Conservation (phyloP, 1,284 basidiomycete genomes). For the Blastosporella zonata region DNA sequence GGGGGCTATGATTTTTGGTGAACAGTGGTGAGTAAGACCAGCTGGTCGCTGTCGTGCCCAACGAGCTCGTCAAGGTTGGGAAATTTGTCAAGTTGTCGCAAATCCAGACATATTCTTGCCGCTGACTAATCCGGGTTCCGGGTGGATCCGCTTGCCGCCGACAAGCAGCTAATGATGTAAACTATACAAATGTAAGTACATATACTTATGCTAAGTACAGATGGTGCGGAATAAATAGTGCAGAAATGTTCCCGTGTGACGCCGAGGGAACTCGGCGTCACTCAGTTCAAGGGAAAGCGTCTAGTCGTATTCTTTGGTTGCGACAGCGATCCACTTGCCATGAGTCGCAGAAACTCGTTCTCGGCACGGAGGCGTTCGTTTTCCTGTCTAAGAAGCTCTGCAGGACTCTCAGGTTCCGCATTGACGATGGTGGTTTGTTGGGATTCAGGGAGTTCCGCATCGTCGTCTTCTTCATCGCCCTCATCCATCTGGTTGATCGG, state of each 20-base stretch:
- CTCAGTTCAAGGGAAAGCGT: not conserved
- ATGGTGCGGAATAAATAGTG: too few species aligned
- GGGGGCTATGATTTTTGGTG: constrained; percentile 12
- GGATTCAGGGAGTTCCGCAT: not conserved
- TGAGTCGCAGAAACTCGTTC: not conserved
- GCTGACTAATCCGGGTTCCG: constrained; percentile 18
- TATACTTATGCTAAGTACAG: too few species aligned
- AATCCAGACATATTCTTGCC: constrained; percentile 1
- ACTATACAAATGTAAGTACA: too few species aligned
- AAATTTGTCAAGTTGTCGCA: constrained; percentile 12
- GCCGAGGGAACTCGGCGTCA: too few species aligned
- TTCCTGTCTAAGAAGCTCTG: not conserved
- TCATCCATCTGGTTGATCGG: not conserved
- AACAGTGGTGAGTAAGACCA: constrained; percentile 7
- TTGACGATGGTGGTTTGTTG: not conserved
- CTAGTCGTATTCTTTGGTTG: not conserved
- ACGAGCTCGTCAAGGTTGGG: constrained; percentile 9
- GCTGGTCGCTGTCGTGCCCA: constrained; percentile 14
- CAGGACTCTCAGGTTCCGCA: not conserved
- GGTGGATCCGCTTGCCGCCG: constrained; percentile 8
- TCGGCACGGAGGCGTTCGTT: not conserved
- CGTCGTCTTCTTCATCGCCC: not conserved
- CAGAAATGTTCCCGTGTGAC: too few species aligned
- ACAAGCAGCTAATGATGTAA: too few species aligned
- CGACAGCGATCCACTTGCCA: not conserved